Evolutionary conservation across 2,329 filamentous ascomycete genomes (phyloP).

Genomic region (Diaporthe aspalathi): DNA sequence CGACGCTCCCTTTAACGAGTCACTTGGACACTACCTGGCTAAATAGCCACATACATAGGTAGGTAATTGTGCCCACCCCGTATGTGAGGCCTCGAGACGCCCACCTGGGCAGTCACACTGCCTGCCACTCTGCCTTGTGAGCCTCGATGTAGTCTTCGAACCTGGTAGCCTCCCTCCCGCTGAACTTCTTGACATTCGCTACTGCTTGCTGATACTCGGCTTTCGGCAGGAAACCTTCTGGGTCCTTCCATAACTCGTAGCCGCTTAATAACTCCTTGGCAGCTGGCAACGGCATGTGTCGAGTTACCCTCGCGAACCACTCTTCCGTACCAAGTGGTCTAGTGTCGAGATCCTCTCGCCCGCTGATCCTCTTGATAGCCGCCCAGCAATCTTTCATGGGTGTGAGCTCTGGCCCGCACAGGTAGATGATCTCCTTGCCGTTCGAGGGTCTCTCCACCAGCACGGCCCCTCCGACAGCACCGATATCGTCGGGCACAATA

Average conservation of each 20-base stretch:
- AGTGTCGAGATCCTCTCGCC: conserved; percentile 44
- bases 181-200: conserved; percentile 36
- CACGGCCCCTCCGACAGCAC: conserved; percentile 53
- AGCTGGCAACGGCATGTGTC: not conserved
- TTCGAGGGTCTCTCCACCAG: conserved; percentile 49
- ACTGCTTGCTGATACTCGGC: not conserved
- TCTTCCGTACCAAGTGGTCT: conserved; percentile 30
- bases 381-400: conserved; percentile 46
- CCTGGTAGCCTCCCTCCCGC: conserved; percentile 24
- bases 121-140: conserved; percentile 36
- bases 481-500: conserved; percentile 58
- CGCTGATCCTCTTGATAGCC: conserved; percentile 47
- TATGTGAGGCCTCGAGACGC: too few species aligned
- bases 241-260: not conserved
- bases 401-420: conserved; percentile 52
- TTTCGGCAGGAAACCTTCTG: not conserved
- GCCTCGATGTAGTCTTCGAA: conserved; percentile 35
- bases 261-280: not conserved
- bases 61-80: too few species aligned
- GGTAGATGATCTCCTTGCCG: conserved; percentile 47
- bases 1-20: too few species aligned
- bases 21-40: too few species aligned
- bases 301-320: not conserved
- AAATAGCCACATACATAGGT: too few species aligned
- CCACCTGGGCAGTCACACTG: conserved; percentile 20